Evolutionary conservation across 352 stramenopile genomes (phyloP).

Genomic region (Aphanomyces astaci): DNA sequence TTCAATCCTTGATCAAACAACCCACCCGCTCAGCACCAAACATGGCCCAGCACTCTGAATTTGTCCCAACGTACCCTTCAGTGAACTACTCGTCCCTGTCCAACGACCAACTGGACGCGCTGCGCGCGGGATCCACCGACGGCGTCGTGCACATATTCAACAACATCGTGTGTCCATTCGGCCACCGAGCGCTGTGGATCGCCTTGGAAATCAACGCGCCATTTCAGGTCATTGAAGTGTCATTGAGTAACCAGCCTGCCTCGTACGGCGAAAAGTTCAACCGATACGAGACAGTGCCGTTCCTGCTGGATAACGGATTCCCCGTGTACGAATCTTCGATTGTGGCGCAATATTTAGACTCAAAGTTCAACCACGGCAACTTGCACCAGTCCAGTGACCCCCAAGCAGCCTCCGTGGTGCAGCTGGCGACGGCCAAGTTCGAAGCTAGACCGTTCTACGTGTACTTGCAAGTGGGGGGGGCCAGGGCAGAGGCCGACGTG

Average conservation of each 20-base stretch:
- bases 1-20: no score
- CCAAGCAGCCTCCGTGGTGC: background rate
- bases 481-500: background rate
- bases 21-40: no score
- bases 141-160: conserved; percentile 6
- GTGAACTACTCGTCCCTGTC: conserved; percentile 3
- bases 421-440: conserved; percentile 5
- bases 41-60: background rate
- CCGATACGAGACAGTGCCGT: background rate
- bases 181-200: conserved; percentile 13
- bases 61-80: background rate
- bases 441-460: conserved; percentile 9
- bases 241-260: background rate
- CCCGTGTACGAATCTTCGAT: background rate
- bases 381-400: background rate
- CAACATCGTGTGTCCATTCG: conserved; percentile 11
- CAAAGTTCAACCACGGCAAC: conserved; percentile 12
- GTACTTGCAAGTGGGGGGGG: background rate
- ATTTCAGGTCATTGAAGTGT: background rate
- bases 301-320: background rate
- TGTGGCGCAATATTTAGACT: conserved; percentile 16
- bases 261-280: background rate
- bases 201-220: background rate
- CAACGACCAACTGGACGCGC: background rate
- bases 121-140: background rate